phyloP scores from a whole-genome alignment of 2,329 filamentous ascomycete species.

The Colletotrichum sojae region DNA sequence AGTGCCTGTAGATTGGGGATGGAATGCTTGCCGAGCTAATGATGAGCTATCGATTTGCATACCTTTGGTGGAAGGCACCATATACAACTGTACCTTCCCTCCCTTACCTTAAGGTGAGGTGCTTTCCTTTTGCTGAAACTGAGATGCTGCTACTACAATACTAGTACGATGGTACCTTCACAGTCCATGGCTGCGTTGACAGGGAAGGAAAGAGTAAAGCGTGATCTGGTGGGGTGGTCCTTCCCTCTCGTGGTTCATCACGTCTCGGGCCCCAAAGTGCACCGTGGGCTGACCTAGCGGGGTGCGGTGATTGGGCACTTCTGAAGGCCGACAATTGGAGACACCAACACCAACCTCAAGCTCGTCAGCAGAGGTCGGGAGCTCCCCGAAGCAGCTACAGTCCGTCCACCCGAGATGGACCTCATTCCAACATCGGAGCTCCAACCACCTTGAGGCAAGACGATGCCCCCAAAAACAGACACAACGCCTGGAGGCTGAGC shows the following conservation, averaged over 20 bases:
- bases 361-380: not conserved
- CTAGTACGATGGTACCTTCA: not conserved
- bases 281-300: conserved; percentile 28
- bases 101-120: too few species aligned
- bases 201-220: conserved; percentile 24
- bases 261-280: conserved; percentile 19
- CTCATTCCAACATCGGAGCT: too few species aligned
- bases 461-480: too few species aligned
- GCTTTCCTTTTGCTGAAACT: too few species aligned
- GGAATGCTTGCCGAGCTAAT: conserved; percentile 9
- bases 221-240: conserved; percentile 19
- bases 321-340: conserved; percentile 4
- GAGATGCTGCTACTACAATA: too few species aligned
- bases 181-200: conserved; percentile 15
- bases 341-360: not conserved
- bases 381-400: too few species aligned
- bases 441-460: too few species aligned
- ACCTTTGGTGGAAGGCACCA: too few species aligned
- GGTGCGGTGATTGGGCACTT: conserved; percentile 22
- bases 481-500: too few species aligned
- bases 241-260: not conserved
- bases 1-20: not conserved
- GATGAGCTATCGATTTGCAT: not conserved
- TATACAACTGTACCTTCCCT: too few species aligned
- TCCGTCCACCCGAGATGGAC: too few species aligned